Evolutionary conservation across 768 basidiomycete species (phyloP).

Genomic region (Lactifluus volemus): DNA sequence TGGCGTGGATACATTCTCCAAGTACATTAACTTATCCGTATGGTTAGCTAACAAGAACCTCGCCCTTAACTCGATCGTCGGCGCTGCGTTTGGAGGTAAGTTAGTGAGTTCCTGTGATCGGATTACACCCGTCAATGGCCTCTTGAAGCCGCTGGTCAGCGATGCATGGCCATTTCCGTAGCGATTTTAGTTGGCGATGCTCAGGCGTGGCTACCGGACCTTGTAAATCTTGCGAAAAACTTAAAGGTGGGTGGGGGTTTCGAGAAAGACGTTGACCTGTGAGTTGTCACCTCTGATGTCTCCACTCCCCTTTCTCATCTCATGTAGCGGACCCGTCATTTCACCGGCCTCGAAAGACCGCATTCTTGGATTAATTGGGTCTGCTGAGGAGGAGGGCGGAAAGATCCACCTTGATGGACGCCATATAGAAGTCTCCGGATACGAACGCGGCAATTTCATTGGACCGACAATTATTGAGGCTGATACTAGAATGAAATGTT

Average conservation of each 20-base stretch:
- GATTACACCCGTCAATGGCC: conserved; percentile 21
- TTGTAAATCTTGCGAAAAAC: conserved; percentile 70
- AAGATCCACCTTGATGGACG: conserved; percentile 84
- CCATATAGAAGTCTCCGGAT: conserved; percentile 52
- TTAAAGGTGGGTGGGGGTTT: conserved; percentile 89
- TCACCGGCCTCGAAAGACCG: conserved; percentile 76
- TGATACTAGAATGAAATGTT: conserved; percentile 75
- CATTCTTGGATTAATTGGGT: conserved; percentile 65
- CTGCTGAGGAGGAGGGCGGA: conserved; percentile 73
- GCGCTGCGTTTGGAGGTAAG: conserved; percentile 87
- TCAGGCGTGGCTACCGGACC: conserved; percentile 75
- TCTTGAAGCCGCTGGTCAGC: conserved; percentile 77
- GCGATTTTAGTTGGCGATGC: conserved; percentile 78
- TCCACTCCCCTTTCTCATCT: background rate
- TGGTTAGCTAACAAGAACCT: conserved; percentile 82
- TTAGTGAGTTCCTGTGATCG: background rate
- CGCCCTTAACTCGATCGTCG: conserved; percentile 84
- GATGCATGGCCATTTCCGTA: conserved; percentile 95
- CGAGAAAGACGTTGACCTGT: conserved; percentile 76
- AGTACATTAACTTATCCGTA: background rate
- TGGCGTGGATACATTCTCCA: conserved; percentile 16
- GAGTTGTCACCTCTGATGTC: conserved; percentile 29
- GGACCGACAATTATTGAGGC: conserved; percentile 88
- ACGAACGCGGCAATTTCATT: conserved; percentile 87
- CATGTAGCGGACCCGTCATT: conserved; percentile 61